Evolutionary conservation across 148 eudicot species (phyloP), one percentile per base, ranked within the genome.

Genomic region (Nepenthes mirabilis): DNA sequence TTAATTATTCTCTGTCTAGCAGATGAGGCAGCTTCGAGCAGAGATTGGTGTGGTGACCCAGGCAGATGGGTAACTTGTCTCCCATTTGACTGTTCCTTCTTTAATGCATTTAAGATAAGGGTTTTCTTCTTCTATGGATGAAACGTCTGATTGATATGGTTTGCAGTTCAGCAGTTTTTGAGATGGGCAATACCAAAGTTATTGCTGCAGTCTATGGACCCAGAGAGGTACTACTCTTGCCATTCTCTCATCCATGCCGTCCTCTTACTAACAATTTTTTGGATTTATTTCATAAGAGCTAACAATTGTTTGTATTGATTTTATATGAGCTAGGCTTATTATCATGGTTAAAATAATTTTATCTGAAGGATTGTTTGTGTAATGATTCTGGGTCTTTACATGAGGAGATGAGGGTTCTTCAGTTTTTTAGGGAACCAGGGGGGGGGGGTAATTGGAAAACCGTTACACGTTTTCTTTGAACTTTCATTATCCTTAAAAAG

Each of bases 131-230:
- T 35, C 33, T 57, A 13, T 64, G 60, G 37, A 14, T 67, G 43
- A 36, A 37, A 68, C 79, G 36, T 12, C 34, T 62, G 37, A 3
- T 51, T 62, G 33, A 40, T 52, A 33, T 35, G 23, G 53, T 63
- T 34, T 33, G 75, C 71, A 91, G 97, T 59, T 91, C 98, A 35
- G 90, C 96, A 61, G 77, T 82, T 63, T 91, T 91, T 55, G 94
- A 91, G 70, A 91, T 91, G 98, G 98, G 96, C 35, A 91, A 91
- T 67, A 91, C 98, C 36, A 91, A 88, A 75, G 98, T 91, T 51
- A 88, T 91, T 71, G 98, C 96, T 58, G 96, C 96, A 3, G 94
- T 91, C 14, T 88, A 91, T 65, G 97, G 96, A 53, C 97, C 97
- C 8, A 82, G 96, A 72, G 97, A 91, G 94, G 97, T 91, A 75